These are phyloP conservation scores for Ramalina intermedia DNA, from an alignment of 495 filamentous ascomycete genomes.

Conservation along the genomic window DNA sequence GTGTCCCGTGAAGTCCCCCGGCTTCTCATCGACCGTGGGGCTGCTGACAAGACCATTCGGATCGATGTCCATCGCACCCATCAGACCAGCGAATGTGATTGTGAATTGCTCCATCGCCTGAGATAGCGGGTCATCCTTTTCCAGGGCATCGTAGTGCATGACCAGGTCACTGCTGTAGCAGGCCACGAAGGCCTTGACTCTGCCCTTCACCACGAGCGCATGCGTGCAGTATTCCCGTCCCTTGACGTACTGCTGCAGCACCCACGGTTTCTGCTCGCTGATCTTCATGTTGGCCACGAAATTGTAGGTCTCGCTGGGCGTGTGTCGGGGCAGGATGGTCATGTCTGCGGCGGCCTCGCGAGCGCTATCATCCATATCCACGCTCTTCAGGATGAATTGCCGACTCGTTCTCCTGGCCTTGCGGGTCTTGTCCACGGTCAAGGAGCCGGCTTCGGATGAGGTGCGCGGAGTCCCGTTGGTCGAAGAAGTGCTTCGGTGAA, in stretches of 20 bases:
- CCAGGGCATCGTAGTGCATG: slow-evolving; percentile 48
- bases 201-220: slow-evolving; percentile 42
- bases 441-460: not conserved
- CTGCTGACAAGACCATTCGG: slow-evolving; percentile 7
- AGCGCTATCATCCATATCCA: slow-evolving; percentile 33
- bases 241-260: slow-evolving; percentile 51
- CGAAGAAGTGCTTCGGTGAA: slow-evolving; percentile 20
- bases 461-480: not conserved
- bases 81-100: slow-evolving; percentile 29
- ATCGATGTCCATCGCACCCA: too few species aligned
- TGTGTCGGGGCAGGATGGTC: slow-evolving; percentile 41
- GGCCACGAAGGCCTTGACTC: slow-evolving; percentile 47
- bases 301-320: slow-evolving; percentile 35
- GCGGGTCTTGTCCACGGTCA: not conserved
- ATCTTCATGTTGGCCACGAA: slow-evolving; percentile 42
- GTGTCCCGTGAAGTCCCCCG: slow-evolving; percentile 48
- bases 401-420: slow-evolving; percentile 24
- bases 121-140: slow-evolving; percentile 34
- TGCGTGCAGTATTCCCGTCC: slow-evolving; percentile 59
- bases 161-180: slow-evolving; percentile 41
- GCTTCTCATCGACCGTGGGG: slow-evolving; percentile 12
- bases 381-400: slow-evolving; percentile 46
- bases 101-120: slow-evolving; percentile 49
- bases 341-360: slow-evolving; percentile 19
- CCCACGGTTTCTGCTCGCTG: slow-evolving; percentile 41